Evolutionary conservation across 1,284 basidiomycete species (phyloP), one percentile per base, ranked within the genome.

Genomic region (Grifola frondosa): DNA sequence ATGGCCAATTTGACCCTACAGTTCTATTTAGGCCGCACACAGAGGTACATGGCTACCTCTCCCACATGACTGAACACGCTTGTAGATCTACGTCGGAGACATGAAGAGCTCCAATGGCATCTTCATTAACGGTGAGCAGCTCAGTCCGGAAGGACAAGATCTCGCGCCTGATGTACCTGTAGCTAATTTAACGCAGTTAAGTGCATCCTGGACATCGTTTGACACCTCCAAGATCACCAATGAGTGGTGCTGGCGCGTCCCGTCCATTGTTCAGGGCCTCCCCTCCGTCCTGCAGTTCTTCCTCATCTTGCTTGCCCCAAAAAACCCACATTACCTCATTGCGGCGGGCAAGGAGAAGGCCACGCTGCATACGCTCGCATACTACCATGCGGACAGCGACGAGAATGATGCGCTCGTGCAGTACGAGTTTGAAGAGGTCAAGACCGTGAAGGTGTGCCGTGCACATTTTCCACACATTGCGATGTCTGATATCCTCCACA

Each of bases 21-120:
- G 96, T 98, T 1, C 78, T 99, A 50, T 93, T 89, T 57, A 75
- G 96, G 49, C 91, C 92, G 70, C 97, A 99, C 65, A 96, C 96
- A 19, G 95, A 99, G 71, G 91, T 99, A 9, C n/a, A n/a, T n/a
- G n/a, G n/a, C n/a, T n/a, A n/a, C n/a, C n/a, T n/a, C n/a, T n/a
- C n/a, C n/a, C n/a, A n/a, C n/a, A n/a, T n/a, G n/a, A n/a, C n/a
- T n/a, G n/a, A n/a, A n/a, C n/a, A n/a, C n/a, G n/a, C n/a, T n/a
- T n/a, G n/a, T n/a, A 96, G 91, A 95, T 98, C 65, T 97, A 75
- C 73, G 98, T 99, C 77, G 96, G 92, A 68, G 97, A 99, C 65
- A 91, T 98, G 61, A 97, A 97, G 73, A 95, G 91, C 48, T 96
- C 92, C 1, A 99, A 99, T 57, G 96, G 96, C 5, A 99, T 96